Percentiles rank a stretch among this genome's conserved stretches.
phyloP scores from a whole-genome alignment of 2,329 filamentous ascomycete species.

The Penicillium sp. region DNA sequence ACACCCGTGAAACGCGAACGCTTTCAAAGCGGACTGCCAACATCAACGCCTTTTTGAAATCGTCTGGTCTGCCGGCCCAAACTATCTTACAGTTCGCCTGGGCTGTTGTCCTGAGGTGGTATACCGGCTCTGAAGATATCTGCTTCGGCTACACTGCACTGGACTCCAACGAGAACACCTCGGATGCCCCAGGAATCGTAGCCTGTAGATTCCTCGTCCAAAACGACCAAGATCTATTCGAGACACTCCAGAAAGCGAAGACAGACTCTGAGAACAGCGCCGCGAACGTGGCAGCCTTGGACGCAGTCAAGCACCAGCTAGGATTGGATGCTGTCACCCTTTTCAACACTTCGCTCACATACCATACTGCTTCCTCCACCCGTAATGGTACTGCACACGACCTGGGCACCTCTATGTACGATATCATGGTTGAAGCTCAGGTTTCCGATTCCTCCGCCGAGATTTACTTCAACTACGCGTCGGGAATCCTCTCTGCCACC shows the following conservation, averaged over 20 bases:
- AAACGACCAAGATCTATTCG: slow-evolving; percentile 25
- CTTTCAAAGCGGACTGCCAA: slow-evolving; percentile 23
- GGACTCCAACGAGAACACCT: slow-evolving; percentile 40
- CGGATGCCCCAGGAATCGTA: slow-evolving; percentile 17
- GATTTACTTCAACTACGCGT: slow-evolving; percentile 55
- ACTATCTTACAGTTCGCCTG: slow-evolving; percentile 45
- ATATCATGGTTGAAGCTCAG: slow-evolving; percentile 33
- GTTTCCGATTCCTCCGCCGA: slow-evolving; percentile 43
- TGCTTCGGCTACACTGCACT: slow-evolving; percentile 48
- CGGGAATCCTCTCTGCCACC: slow-evolving; percentile 49
- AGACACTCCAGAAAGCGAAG: slow-evolving; percentile 25
- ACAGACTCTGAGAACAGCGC: slow-evolving; percentile 19
- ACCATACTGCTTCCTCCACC: slow-evolving; percentile 10
- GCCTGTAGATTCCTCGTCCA: slow-evolving; percentile 28
- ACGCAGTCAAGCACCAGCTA: slow-evolving; percentile 29
- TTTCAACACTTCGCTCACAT: slow-evolving; percentile 37
- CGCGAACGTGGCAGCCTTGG: slow-evolving; percentile 24
- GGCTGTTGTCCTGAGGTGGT: slow-evolving; percentile 47
- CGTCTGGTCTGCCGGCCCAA: slow-evolving; percentile 21
- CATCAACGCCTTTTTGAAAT: slow-evolving; percentile 27
- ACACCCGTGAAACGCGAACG: slow-evolving; percentile 13
- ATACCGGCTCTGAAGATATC: slow-evolving; percentile 48
- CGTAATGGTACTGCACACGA: slow-evolving; percentile 8
- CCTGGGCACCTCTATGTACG: slow-evolving; percentile 16
- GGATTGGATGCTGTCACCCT: slow-evolving; percentile 24